Base-by-base conservation (phyloP, 2,329 filamentous ascomycete genomes). In the Neonectria faginata region DNA sequence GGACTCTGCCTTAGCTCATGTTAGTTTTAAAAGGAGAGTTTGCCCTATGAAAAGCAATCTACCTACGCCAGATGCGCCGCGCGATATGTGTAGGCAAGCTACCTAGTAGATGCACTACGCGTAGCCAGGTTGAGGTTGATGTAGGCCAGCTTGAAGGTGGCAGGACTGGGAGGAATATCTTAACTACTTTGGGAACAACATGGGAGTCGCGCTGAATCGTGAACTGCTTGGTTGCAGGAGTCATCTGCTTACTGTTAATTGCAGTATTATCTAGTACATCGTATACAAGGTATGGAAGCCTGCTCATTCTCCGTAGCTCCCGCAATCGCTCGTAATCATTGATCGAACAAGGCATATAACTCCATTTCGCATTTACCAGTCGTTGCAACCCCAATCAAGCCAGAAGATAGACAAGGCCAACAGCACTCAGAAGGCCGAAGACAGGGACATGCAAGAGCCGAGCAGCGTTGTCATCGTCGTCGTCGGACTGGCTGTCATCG, bases 401-500 rank as follows among this genome's bases (percentile, higher is more conserved):
- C 14, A 61, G 56, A 22, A 42, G 39, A 45, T 25, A 22, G 10
- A n/a, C 41, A 33, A 45, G 33, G 8, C 52, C 9, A 31, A 55
- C 9, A 18, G 14, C 22, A 29, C 39, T 25, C 16, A 55, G 36
- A 18, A 42, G 39, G 36, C 33, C 20, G 16, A 27, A 55, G 3
- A 29, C 10, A 20, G 52, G 39, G 27, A 55, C 36, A 25, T 18
- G 52, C 12, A 29, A 11, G 12, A 31, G 29, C 9, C 5, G 45
- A 16, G 45, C 45, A 29, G 45, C 22, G 14, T 27, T 48, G 47
- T 63, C 58, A 36, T 39, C 51, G 14, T 65, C 54, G 45, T 25
- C 58, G 33, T 63, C 54, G 10, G 45, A 48, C 29, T 58, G 48
- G 22, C 33, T 55, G n/a, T 58, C 39, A 33, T 62, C 25, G 31